A percentile compares a stretch with the other conserved stretches of the same genome.
phyloP scores from a whole-genome alignment of 2,329 filamentous ascomycete species.

The Fusarium napiforme region DNA sequence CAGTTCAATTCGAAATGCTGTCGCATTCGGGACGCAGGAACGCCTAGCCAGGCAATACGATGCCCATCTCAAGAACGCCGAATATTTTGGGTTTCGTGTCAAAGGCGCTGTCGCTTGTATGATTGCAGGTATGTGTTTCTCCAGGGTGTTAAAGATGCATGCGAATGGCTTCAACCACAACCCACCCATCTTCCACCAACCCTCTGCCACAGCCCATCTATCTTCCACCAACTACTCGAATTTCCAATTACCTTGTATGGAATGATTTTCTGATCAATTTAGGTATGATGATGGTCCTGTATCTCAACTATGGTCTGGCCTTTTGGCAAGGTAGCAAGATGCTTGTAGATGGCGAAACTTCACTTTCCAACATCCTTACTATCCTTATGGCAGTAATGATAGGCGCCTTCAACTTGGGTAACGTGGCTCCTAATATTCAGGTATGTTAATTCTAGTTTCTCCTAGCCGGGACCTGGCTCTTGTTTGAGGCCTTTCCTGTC shows the following conservation, averaged over 20 bases:
- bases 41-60: slow-evolving; percentile 91
- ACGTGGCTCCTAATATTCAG: slow-evolving; percentile 85
- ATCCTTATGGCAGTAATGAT: slow-evolving; percentile 93
- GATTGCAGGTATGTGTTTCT: slow-evolving; percentile 74
- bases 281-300: slow-evolving; percentile 84
- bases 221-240: not conserved
- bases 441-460: not conserved
- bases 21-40: slow-evolving; percentile 93
- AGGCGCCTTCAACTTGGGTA: slow-evolving; percentile 90
- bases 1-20: slow-evolving; percentile 90
- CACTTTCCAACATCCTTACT: slow-evolving; percentile 78
- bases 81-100: slow-evolving; percentile 79
- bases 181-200: not conserved
- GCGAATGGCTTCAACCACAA: not conserved
- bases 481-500: not conserved
- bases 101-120: slow-evolving; percentile 80
- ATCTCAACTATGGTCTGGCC: slow-evolving; percentile 85
- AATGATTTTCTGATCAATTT: slow-evolving; percentile 71
- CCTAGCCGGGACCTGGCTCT: not conserved
- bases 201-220: not conserved
- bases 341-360: slow-evolving; percentile 72
- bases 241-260: not conserved
- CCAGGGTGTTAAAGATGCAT: not conserved
- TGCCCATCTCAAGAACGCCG: slow-evolving; percentile 75
- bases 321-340: slow-evolving; percentile 90